Percentiles rank a stretch among this genome's conserved stretches.
Conservation (phyloP, 2,329 filamentous ascomycete species). For the Verticillium alfalfae region DNA sequence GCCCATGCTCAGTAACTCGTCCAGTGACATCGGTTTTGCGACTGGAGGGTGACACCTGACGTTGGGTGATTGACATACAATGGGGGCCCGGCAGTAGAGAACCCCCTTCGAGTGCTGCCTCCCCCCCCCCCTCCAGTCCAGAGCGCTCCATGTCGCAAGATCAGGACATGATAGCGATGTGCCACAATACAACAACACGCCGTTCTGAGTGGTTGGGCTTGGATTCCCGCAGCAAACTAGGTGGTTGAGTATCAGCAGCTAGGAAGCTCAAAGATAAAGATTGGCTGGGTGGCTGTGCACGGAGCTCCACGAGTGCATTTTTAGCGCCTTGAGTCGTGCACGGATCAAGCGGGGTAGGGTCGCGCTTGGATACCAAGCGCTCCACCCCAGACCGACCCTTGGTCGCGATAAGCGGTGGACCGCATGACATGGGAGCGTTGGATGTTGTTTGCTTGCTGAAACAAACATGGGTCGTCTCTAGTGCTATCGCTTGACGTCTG, state of each 20-base stretch:
- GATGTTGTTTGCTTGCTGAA: too few species aligned
- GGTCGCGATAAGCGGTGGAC: neutral
- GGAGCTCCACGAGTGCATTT: neutral
- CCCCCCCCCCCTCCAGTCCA: neutral
- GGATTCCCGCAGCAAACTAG: neutral
- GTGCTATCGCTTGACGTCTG: too few species aligned
- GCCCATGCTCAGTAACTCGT: neutral
- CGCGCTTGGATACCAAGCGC: neutral
- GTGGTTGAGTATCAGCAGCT: neutral
- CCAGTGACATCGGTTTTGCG: neutral
- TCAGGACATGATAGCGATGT: neutral
- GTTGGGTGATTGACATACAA: neutral
- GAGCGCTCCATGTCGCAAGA: neutral
- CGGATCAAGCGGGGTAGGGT: conserved; percentile 1
- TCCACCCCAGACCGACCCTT: neutral
- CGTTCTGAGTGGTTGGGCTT: neutral
- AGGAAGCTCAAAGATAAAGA: neutral
- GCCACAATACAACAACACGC: neutral
- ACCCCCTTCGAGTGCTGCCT: neutral
- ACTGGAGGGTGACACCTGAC: neutral
- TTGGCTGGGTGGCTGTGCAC: neutral
- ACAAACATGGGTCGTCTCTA: too few species aligned
- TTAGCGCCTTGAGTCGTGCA: neutral
- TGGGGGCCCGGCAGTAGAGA: neutral
- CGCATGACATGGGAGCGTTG: neutral